A percentile compares a stretch with the other conserved stretches of the same genome.
These are phyloP conservation scores for Pythium aquatile DNA, from an alignment of 352 stramenopile genomes.

Conservation along the genomic window DNA sequence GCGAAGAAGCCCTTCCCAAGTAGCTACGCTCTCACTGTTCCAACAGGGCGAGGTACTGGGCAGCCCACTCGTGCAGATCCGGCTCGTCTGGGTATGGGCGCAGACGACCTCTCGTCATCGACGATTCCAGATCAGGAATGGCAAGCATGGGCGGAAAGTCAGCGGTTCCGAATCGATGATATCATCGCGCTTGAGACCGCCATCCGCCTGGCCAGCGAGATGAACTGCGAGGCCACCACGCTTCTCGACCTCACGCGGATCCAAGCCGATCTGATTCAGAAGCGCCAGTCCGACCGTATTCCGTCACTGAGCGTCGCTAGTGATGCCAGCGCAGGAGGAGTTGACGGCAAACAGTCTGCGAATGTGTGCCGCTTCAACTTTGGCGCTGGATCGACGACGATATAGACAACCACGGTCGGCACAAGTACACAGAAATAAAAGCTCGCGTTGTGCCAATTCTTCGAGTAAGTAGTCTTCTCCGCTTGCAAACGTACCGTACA, in stretches of 20 bases:
- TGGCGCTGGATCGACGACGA: constrained; percentile 19
- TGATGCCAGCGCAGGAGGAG: neutral
- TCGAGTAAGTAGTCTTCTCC: too few relatives aligned
- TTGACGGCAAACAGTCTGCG: constrained; percentile 25
- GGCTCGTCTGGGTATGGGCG: constrained; percentile 4
- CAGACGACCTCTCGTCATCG: constrained; percentile 26
- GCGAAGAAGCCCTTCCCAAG: constrained; percentile 24
- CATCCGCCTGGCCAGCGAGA: constrained; percentile 57
- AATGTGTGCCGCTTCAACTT: constrained; percentile 59
- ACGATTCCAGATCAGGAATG: constrained; percentile 38
- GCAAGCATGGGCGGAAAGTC: constrained; percentile 45
- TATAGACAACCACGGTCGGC: constrained; percentile 2
- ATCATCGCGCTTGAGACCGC: constrained; percentile 60
- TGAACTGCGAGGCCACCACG: constrained; percentile 59
- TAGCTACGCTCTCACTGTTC: constrained; percentile 15
- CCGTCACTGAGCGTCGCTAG: neutral
- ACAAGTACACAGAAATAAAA: neutral
- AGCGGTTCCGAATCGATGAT: constrained; percentile 43
- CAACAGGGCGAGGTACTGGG: neutral
- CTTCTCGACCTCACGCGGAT: constrained; percentile 61
- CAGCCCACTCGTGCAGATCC: neutral
- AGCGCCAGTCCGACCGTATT: constrained; percentile 17
- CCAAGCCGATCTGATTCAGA: constrained; percentile 38
- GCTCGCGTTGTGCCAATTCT: too few relatives aligned
- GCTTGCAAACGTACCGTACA: neutral